Evolutionary conservation across 177 flowering plant genomes (phyloP).

Genomic region (Vitis hybrid): DNA sequence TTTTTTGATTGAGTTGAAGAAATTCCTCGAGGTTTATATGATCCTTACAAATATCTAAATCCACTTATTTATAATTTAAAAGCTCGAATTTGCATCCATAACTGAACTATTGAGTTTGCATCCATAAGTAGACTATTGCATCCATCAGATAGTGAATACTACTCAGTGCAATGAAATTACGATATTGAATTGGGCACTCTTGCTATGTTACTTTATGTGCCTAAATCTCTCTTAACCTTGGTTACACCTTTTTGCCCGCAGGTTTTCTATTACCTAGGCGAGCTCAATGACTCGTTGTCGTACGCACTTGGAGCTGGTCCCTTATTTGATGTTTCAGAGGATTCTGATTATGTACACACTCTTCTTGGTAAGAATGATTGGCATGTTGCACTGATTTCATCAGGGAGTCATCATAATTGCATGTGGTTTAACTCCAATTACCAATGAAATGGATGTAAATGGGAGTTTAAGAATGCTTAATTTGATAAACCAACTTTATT

Average conservation of each 20-base stretch:
- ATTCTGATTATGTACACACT: conserved; percentile 83
- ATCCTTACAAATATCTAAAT: not conserved
- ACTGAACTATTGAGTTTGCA: not conserved
- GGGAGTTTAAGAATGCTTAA: not conserved
- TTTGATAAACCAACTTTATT: too few species aligned
- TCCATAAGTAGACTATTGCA: too few species aligned
- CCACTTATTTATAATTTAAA: not conserved
- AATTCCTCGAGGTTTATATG: not conserved
- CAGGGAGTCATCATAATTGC: not conserved
- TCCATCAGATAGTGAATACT: not conserved
- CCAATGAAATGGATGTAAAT: not conserved
- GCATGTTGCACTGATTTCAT: not conserved
- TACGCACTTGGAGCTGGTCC: conserved; percentile 98
- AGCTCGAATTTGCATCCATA: not conserved
- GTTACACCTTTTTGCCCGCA: conserved; percentile 20
- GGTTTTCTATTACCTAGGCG: conserved; percentile 94
- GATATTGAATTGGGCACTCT: not conserved
- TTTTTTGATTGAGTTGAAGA: too few species aligned
- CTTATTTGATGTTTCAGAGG: conserved; percentile 90
- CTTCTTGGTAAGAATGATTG: conserved; percentile 64
- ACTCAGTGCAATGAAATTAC: not conserved
- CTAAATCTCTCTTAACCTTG: not conserved
- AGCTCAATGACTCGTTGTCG: conserved; percentile 80
- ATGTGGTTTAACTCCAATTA: not conserved
- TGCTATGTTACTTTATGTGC: not conserved